Evolutionary conservation across 257 asterid genomes (phyloP).

Genomic region (Solanum virginianum): DNA sequence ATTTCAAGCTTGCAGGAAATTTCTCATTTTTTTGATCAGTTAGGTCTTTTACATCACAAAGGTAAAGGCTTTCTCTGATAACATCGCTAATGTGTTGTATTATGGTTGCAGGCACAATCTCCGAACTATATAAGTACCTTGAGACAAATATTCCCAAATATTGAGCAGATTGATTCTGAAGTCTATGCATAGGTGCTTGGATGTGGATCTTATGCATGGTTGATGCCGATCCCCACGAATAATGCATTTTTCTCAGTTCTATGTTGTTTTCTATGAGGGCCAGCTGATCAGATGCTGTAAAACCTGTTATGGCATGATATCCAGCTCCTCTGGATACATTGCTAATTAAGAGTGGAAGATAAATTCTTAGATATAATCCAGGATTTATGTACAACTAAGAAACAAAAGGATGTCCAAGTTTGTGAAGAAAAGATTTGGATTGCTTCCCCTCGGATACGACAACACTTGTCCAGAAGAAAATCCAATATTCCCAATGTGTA

Average conservation of each 20-base stretch:
- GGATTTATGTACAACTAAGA: neutral
- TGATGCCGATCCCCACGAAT: neutral
- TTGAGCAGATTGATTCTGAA: conserved; percentile 81
- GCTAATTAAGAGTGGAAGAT: neutral
- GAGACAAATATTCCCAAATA: conserved; percentile 57
- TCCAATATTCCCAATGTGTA: neutral
- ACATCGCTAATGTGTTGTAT: neutral
- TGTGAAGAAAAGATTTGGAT: neutral
- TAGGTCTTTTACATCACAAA: neutral
- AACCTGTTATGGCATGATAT: neutral
- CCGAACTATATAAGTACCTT: conserved; percentile 44
- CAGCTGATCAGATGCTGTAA: neutral
- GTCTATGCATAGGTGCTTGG: conserved; percentile 28
- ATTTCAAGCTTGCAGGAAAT: neutral
- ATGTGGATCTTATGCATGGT: neutral
- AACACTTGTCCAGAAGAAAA: neutral
- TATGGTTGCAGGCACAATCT: conserved; percentile 56
- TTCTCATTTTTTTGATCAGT: neutral
- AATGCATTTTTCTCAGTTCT: neutral
- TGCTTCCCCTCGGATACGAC: neutral
- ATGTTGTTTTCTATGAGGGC: neutral
- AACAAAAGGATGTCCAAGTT: neutral
- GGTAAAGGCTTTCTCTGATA: neutral
- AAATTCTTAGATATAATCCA: neutral
- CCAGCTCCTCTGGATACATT: neutral